Evolutionary conservation across 163 green algal genomes (phyloP).

Genomic region (Scenedesmus sp.): DNA sequence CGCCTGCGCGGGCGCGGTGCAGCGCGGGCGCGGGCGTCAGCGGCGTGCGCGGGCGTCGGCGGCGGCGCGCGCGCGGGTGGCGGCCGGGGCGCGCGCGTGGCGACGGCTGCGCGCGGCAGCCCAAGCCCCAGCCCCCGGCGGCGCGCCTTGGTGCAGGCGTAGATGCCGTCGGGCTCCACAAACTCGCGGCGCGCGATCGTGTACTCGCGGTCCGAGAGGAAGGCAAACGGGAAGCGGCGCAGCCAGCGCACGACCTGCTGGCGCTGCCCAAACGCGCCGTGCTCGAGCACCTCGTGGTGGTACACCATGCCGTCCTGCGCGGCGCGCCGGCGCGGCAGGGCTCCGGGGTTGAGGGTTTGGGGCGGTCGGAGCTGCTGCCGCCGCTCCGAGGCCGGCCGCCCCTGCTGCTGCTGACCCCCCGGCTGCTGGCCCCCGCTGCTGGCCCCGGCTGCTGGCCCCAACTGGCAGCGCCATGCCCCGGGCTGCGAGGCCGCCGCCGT

Average conservation of each 20-base stretch:
- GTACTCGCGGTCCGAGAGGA: conserved; percentile 89
- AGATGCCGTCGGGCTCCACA: conserved; percentile 63
- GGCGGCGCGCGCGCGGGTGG: no score
- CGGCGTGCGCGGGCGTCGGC: no score
- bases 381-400: no score
- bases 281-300: conserved; percentile 70
- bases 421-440: not conserved
- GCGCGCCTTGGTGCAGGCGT: conserved; percentile 81
- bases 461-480: no score
- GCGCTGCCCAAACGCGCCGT: conserved; percentile 61
- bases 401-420: not conserved
- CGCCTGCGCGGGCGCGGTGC: conserved; percentile 21
- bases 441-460: no score
- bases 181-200: conserved; percentile 82
- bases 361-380: no score
- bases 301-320: conserved; percentile 47
- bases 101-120: no score
- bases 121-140: not conserved
- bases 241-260: conserved; percentile 90
- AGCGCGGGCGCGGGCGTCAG: not conserved
- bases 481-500: no score
- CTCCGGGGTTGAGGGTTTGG: no score
- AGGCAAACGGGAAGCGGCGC: conserved; percentile 89
- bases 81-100: no score
- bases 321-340: no score